Percentiles rank a stretch among this genome's conserved stretches.
Evolutionary conservation across 768 basidiomycete genomes (phyloP).

Genomic region (Leccinellum albellum): DNA sequence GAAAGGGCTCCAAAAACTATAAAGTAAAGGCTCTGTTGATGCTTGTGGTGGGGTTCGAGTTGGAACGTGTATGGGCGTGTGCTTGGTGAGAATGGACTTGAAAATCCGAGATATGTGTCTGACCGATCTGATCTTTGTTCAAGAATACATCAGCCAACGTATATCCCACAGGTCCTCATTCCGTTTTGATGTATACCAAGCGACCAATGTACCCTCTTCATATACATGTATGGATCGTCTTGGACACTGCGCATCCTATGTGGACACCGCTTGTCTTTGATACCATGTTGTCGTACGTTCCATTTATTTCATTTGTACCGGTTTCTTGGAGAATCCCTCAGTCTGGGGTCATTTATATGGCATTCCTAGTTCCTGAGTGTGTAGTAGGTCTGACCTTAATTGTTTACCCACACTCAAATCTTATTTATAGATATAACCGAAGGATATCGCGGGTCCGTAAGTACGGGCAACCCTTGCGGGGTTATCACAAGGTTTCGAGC

Average conservation of each 20-base stretch:
- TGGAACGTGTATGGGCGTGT: neutral
- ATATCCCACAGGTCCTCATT: neutral
- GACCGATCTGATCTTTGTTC: neutral
- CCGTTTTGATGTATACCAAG: neutral
- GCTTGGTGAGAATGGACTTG: neutral
- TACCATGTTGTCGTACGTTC: neutral
- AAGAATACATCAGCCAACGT: neutral
- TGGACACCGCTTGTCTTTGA: neutral
- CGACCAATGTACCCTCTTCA: neutral
- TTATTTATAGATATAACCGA: neutral
- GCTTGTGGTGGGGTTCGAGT: neutral
- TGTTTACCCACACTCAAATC: neutral
- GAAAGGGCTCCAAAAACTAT: slow-evolving; percentile 12
- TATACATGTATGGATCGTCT: neutral
- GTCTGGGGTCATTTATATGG: neutral
- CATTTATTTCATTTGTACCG: neutral
- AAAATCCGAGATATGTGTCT: neutral
- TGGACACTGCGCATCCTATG: neutral
- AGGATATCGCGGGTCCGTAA: neutral
- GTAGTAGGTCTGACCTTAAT: neutral
- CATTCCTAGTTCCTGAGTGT: neutral
- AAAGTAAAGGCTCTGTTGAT: neutral
- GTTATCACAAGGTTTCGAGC: neutral
- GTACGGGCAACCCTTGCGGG: neutral
- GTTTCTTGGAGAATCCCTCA: neutral